Evolutionary conservation across 805 yeast genomes (phyloP).

Genomic region (Spathaspora arborariae): DNA sequence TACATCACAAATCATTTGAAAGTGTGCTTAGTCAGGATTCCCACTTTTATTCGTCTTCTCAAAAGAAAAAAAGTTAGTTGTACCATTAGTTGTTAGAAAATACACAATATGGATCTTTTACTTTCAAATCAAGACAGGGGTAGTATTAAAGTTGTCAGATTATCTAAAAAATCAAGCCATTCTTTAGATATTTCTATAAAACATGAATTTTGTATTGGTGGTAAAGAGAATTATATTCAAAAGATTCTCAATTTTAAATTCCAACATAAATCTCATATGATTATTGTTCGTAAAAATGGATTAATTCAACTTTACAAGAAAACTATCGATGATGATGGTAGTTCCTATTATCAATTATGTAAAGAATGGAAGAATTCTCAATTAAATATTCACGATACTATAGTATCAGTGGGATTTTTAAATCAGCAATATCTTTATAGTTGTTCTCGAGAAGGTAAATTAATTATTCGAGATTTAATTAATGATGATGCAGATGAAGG

Average conservation of each 20-base stretch:
- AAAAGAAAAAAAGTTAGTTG: not conserved
- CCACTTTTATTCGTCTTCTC: not conserved
- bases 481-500: slow-evolving; percentile 32
- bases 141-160: slow-evolving; percentile 12
- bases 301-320: slow-evolving; percentile 27
- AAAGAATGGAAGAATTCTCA: slow-evolving; percentile 32
- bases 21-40: not conserved
- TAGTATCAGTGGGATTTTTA: slow-evolving; percentile 23
- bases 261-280: slow-evolving; percentile 18
- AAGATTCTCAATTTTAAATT: slow-evolving; percentile 18
- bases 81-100: not conserved
- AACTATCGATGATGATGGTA: not conserved
- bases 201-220: not conserved
- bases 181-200: slow-evolving; percentile 1
- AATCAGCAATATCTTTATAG: slow-evolving; percentile 26
- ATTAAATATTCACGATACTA: slow-evolving; percentile 18
- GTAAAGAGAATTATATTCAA: slow-evolving; percentile 15
- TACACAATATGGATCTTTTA: slow-evolving; percentile 11
- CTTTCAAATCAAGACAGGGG: slow-evolving; percentile 16
- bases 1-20: not conserved
- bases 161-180: not conserved
- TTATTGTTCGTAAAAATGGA: slow-evolving; percentile 23
- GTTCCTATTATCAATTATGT: slow-evolving; percentile 16
- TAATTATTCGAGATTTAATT: slow-evolving; percentile 31
- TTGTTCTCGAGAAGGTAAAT: slow-evolving; percentile 31